Evolutionary conservation across 2,329 filamentous ascomycete genomes (phyloP).

Genomic region (Ciborinia camelliae): DNA sequence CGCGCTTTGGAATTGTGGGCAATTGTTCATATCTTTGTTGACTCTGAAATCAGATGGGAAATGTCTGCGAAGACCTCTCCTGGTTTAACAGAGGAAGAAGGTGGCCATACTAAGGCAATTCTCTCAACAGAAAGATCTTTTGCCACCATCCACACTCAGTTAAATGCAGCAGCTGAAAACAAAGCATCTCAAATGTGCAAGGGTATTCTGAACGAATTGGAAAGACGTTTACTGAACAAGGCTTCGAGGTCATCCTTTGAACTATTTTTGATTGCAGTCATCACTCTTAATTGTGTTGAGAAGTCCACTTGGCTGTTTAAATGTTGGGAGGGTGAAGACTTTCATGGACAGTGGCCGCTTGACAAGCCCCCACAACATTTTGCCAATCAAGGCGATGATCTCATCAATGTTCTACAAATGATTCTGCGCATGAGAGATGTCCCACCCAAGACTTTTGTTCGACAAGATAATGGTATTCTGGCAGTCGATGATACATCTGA

Average conservation of each 20-base stretch:
- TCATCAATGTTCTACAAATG: conserved; percentile 59
- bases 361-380: conserved; percentile 55
- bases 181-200: conserved; percentile 59
- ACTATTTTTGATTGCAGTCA: conserved; percentile 59
- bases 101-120: conserved; percentile 27
- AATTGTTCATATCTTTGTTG: conserved; percentile 58
- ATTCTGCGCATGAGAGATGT: conserved; percentile 58
- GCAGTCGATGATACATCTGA: conserved; percentile 33
- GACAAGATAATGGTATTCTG: conserved; percentile 45
- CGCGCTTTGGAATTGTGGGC: conserved; percentile 63
- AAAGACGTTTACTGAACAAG: conserved; percentile 57
- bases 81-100: conserved; percentile 21
- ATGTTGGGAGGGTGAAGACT: conserved; percentile 61
- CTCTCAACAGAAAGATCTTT: conserved; percentile 39
- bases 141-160: conserved; percentile 60
- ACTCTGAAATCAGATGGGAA: conserved; percentile 60
- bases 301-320: conserved; percentile 68
- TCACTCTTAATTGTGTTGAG: conserved; percentile 63
- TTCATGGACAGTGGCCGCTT: conserved; percentile 53
- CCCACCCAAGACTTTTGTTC: conserved; percentile 50
- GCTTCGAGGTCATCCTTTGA: conserved; percentile 51
- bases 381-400: conserved; percentile 55
- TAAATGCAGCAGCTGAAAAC: conserved; percentile 62
- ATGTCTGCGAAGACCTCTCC: conserved; percentile 27
- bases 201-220: conserved; percentile 56